A percentile compares a stretch with the other conserved stretches of the same genome.
Evolutionary conservation across 495 filamentous ascomycete species (phyloP).

Genomic region (Filosporella fistucella): DNA sequence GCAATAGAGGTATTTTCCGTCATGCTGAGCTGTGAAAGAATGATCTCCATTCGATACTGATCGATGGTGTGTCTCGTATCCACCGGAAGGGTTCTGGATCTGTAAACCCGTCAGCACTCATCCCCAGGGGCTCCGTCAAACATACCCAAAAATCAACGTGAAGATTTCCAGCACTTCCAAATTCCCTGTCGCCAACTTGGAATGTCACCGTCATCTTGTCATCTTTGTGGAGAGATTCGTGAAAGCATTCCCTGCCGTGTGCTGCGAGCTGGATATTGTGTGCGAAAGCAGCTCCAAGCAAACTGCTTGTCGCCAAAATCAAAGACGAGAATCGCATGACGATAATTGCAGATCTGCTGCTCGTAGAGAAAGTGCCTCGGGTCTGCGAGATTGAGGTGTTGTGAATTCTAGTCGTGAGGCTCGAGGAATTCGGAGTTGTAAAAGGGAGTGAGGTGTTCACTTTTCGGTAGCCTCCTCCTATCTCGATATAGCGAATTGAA

Average conservation of each 20-base stretch:
- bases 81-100: constrained; percentile 78
- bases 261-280: constrained; percentile 95
- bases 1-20: constrained; percentile 93
- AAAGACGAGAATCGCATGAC: constrained; percentile 55
- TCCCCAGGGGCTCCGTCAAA: background rate
- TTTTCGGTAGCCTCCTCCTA: no score
- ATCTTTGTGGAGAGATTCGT: constrained; percentile 86
- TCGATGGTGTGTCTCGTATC: constrained; percentile 73
- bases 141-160: constrained; percentile 98
- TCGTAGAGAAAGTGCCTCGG: no score
- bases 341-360: no score
- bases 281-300: constrained; percentile 59
- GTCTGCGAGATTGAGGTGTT: no score
- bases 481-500: no score
- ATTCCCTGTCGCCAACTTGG: constrained; percentile 95
- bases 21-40: constrained; percentile 78
- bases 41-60: constrained; percentile 84
- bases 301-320: constrained; percentile 57
- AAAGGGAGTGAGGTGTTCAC: no score
- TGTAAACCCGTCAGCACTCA: constrained; percentile 30
- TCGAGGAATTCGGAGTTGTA: no score
- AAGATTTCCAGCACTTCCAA: constrained; percentile 88
- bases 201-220: constrained; percentile 99
- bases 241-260: constrained; percentile 94
- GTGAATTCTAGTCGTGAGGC: no score